Evolutionary conservation across 768 basidiomycete species (phyloP), one percentile per base, ranked within the genome.

Genomic region (Kwoniella dejecticola): DNA sequence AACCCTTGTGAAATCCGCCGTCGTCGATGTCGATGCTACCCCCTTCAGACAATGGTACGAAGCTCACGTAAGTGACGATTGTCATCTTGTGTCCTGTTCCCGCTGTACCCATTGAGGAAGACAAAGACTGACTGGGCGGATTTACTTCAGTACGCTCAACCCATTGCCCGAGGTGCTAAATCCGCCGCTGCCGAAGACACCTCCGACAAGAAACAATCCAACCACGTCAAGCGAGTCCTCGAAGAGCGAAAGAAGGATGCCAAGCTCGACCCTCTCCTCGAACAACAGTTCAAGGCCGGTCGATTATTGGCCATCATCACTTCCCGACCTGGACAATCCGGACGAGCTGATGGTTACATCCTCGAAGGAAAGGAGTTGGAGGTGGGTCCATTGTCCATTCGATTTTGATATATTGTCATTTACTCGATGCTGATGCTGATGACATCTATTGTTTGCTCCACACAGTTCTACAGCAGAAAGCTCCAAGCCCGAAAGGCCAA

Each of bases 41-140:
- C 96, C 96, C 66, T 99, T 98, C 90, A 87, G 94, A 70, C 94
- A 97, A 83, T 98, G 94, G 94, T 99, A 97, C 79, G 96, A 99
- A 83, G 83, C 91, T 40, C 94, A 98, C 82, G 92, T 94, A 81
- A 72, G 92, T 87, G 13, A 11, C 15, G n/a, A 36, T 52, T 47
- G 26, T 33, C 26, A 1, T 12, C 33, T n/a, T n/a, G n/a, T n/a
- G n/a, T n/a, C n/a, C n/a, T n/a, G n/a, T n/a, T n/a, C n/a, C n/a
- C n/a, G n/a, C n/a, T n/a, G n/a, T n/a, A n/a, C n/a, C n/a, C n/a
- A n/a, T n/a, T n/a, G n/a, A n/a, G n/a, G n/a, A n/a, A n/a, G n/a
- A n/a, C n/a, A n/a, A n/a, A n/a, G n/a, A n/a, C n/a, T n/a, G n/a
- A n/a, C n/a, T 49, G 21, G 10, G 5, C 7, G 19, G 8, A 8